Evolutionary conservation across 176 grass and related monocot genomes (phyloP), one percentile per base, ranked within the genome.

Genomic region (Tuctoria greenei): DNA sequence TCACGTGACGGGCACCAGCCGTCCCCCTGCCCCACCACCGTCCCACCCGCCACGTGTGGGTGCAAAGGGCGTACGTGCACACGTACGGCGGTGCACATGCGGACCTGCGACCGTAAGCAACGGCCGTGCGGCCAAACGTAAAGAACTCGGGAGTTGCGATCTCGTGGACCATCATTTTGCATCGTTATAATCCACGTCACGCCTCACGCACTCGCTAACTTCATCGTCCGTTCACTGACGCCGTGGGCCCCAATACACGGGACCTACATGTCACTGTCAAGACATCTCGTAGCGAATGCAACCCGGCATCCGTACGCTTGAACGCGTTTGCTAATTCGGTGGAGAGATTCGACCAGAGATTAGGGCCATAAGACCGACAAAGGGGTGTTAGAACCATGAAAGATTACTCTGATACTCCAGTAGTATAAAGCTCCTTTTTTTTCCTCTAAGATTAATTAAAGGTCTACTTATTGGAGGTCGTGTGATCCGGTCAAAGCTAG

Each of bases 81-180:
- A 90, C 88, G 84, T 91, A 72, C 76, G 81, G 66, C 72, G 42
- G 20, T 36, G 72, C 84, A 90, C 88, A 84, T 73, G 88, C 72
- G 27, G 21, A 34, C 70, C 36, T 75, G 42, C 42, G 20, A 43
- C 47, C 40, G 45, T 44, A 55, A 13, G 45, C 55, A 69, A 13
- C 39, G 43, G 44, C 7, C 13, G 47, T 73, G 24, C 67, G 23
- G 16, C 31, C 16, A 79, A 61, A 56, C 70, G 64, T 0, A 27
- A 36, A 69, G 40, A 23, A 16, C 16, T 52, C 4, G 31, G 72
- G 62, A 56, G 64, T 55, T 73, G 50, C 66, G 67, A 82, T 85
- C 82, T 71, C 67, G 61, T 77, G 77, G 76, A 76, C 77, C 75
- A 62, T 58, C 35, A 17, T 64, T 76, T 41, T 54, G 38, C 8